These are phyloP conservation scores for Dipteronia dyeriana DNA, from an alignment of 345 rosid species.

Conservation along the genomic window DNA sequence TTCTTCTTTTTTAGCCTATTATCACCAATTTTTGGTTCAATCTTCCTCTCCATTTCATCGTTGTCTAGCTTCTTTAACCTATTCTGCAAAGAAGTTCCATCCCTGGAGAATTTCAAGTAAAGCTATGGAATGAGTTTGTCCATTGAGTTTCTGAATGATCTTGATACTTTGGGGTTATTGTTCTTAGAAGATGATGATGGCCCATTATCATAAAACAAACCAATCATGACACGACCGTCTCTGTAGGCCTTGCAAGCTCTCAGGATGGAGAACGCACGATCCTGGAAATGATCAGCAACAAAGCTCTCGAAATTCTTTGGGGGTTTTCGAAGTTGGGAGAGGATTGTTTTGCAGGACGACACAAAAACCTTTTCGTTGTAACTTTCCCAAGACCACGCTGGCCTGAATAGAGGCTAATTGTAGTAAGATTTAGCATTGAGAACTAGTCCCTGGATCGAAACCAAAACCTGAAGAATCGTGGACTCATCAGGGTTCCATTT, in stretches of 20 bases:
- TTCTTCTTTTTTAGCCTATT: no score
- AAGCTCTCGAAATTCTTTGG: constrained; percentile 44
- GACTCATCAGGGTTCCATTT: no score
- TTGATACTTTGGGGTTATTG: background rate
- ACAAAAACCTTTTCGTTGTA: constrained; percentile 37
- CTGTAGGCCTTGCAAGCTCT: constrained; percentile 36
- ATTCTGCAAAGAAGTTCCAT: constrained; percentile 7
- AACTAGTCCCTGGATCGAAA: no score
- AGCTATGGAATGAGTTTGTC: constrained; percentile 1
- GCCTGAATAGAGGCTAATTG: background rate
- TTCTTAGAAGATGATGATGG: no score
- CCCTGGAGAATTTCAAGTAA: background rate
- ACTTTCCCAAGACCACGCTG: background rate
- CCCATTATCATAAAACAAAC: constrained; percentile 3
- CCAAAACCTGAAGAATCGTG: no score
- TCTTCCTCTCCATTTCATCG: no score
- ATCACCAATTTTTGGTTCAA: no score
- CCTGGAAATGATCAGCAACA: constrained; percentile 38
- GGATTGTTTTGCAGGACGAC: constrained; percentile 38
- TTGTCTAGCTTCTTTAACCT: background rate
- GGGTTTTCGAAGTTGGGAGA: constrained; percentile 21
- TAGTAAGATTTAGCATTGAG: constrained; percentile 10
- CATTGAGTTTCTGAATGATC: background rate
- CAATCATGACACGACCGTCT: background rate
- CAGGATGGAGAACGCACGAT: constrained; percentile 23